These are phyloP conservation scores for Vigna nakashimae DNA, from an alignment of 306 rosid genomes.

Conservation along the genomic window DNA sequence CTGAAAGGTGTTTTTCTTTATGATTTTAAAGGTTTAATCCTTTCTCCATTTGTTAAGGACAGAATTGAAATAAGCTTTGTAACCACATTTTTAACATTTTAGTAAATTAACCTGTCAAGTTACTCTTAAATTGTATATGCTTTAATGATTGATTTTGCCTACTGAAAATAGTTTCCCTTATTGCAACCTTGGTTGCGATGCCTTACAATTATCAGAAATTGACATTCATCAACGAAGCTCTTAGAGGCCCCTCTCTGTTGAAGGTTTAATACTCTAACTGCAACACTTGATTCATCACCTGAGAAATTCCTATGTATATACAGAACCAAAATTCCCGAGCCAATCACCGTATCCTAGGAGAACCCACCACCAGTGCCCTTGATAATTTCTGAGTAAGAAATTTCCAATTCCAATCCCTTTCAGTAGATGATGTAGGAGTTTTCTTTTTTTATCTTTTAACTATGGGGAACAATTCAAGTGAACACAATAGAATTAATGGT, in stretches of 20 bases:
- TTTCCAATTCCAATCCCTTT: not conserved
- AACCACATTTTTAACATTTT: too few species aligned
- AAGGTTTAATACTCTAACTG: conserved; percentile 49
- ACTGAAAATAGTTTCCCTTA: conserved; percentile 38
- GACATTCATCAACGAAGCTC: conserved; percentile 43
- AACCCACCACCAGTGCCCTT: conserved; percentile 44
- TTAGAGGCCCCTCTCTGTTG: conserved; percentile 42
- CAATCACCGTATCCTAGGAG: conserved; percentile 47
- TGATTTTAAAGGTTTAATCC: conserved; percentile 21
- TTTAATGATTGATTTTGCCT: too few species aligned
- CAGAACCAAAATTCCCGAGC: conserved; percentile 50
- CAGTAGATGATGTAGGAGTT: not conserved
- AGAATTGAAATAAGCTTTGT: not conserved
- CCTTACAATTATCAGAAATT: conserved; percentile 40
- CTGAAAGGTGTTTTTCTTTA: not conserved
- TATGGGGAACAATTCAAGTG: not conserved
- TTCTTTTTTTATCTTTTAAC: conserved; percentile 22
- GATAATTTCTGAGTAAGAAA: conserved; percentile 46
- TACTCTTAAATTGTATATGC: conserved; percentile 27
- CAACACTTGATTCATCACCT: conserved; percentile 34
- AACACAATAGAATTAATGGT: conserved; percentile 25
- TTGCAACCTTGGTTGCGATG: conserved; percentile 54
- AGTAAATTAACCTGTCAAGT: too few species aligned
- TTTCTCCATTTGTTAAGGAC: conserved; percentile 7
- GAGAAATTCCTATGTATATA: conserved; percentile 48